Base-by-base conservation (phyloP, 495 filamentous ascomycete genomes). In the Elaphomyces granulatus region DNA sequence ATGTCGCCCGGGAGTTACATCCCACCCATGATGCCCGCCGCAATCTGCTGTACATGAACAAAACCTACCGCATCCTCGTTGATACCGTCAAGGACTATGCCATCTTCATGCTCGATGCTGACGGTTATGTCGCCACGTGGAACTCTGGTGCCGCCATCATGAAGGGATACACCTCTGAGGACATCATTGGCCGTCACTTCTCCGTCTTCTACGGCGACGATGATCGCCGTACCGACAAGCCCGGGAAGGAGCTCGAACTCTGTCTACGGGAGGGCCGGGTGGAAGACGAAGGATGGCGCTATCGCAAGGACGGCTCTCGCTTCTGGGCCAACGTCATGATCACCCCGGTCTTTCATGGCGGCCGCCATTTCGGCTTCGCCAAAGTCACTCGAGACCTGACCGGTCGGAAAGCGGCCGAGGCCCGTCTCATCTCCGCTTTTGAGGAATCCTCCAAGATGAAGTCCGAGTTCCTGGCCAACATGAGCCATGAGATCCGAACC, bases 401-500 rank as follows among this genome's bases (percentile, higher is more conserved):
- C 0, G 76, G 79, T 55, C 62, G 74, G 32, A 72, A 71, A 43
- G 65, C 66, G 20, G 67, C 74, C 16, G 74, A 79, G 45, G 54
- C 63, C 2, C 63, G 68, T 2, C 55, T 80, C 31, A 70, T 79
- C 16, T 53, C 70, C 4, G 77, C 75, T 3, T 79, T 75, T 51
- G 75, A 81, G 47, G 76, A 81, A 50, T 68, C 75, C 14, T 65
- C 72, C 28, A 73, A 74, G 48, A 47, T 79, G 32, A 81, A 81
- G 47, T 74, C 67, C 15, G 74, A 77, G 19, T 83, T 82, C 41
- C 53, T 83, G 15, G 79, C 78, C 20, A 83, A 82, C 59, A 93
- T 93, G 83, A 82, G 76, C 16, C 86, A 93, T 56, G 87, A 93
- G 56, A 84, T 94, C 40, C 71, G 87, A 32, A 93, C 86, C 3